Conservation (phyloP, 768 basidiomycete genomes). For the Suillus bovinus region DNA sequence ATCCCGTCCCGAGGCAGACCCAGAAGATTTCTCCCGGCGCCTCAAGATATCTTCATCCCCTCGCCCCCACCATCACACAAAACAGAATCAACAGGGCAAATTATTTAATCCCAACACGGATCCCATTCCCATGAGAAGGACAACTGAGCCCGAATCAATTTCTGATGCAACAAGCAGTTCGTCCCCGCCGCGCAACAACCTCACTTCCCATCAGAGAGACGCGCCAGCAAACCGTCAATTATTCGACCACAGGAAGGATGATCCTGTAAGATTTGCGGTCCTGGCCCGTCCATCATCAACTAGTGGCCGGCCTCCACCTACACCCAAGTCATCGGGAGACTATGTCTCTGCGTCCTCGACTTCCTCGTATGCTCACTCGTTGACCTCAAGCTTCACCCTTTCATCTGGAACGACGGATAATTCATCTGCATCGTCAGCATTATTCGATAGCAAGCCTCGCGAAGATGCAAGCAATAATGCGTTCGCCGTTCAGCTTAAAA, state of each 20-base stretch:
- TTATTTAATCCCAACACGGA: constrained; percentile 77
- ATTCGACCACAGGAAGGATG: constrained; percentile 89
- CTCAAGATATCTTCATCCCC: constrained; percentile 65
- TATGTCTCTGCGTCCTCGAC: constrained; percentile 74
- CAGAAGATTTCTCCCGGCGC: constrained; percentile 70
- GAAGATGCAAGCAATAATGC: constrained; percentile 64
- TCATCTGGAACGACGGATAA: constrained; percentile 73
- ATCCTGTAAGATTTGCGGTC: constrained; percentile 80
- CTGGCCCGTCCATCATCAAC: constrained; percentile 47
- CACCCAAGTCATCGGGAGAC: constrained; percentile 66
- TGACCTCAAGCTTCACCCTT: constrained; percentile 68
- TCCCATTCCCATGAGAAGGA: constrained; percentile 59
- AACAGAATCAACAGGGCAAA: constrained; percentile 41
- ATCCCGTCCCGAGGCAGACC: constrained; percentile 54
- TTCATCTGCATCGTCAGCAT: constrained; percentile 69
- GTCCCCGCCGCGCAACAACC: constrained; percentile 35
- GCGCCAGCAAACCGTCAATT: constrained; percentile 50
- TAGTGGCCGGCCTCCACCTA: constrained; percentile 44
- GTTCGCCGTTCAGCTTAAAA: constrained; percentile 75
- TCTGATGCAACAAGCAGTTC: constrained; percentile 60
- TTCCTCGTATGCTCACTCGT: constrained; percentile 71
- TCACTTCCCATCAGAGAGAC: constrained; percentile 38
- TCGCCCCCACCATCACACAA: constrained; percentile 36
- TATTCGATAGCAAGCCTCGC: constrained; percentile 58
- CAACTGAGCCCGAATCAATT: constrained; percentile 63